Conservation (phyloP, 2,329 filamentous ascomycete genomes). For the Alternaria hordeiaustralica region DNA sequence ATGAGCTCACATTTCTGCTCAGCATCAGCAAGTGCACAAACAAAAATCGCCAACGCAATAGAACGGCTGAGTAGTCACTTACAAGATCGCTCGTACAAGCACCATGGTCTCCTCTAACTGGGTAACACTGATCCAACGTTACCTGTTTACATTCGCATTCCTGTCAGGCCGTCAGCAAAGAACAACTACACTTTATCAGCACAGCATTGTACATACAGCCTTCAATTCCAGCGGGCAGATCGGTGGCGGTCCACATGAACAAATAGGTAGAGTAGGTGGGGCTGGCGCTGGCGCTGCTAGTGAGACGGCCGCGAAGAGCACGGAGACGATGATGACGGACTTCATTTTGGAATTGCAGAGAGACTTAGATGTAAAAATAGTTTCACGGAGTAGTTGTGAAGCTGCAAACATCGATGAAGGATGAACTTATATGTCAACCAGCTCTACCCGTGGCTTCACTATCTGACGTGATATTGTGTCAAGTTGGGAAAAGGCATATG, state of each 20-base stretch:
- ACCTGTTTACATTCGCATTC: background rate
- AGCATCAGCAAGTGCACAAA: background rate
- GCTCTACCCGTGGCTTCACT: background rate
- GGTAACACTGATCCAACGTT: background rate
- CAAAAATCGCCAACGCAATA: background rate
- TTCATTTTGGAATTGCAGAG: background rate
- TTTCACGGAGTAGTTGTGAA: fast-evolving
- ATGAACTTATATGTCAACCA: background rate
- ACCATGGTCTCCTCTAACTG: background rate
- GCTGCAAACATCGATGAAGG: too few relatives aligned
- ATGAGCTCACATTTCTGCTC: background rate
- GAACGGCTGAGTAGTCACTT: background rate
- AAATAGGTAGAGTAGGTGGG: background rate
- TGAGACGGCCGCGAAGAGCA: background rate
- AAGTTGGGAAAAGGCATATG: background rate
- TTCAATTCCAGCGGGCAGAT: background rate
- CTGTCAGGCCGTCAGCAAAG: background rate
- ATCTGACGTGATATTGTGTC: background rate
- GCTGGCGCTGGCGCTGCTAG: background rate
- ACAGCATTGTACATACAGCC: background rate
- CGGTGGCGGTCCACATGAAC: background rate
- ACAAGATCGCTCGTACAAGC: background rate
- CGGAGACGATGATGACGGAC: background rate
- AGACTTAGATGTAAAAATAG: background rate
- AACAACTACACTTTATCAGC: background rate